Percentiles rank a stretch among this genome's conserved stretches.
Conservation (phyloP, 169 alveolate genomes). For the Plasmodium knowlesi region DNA sequence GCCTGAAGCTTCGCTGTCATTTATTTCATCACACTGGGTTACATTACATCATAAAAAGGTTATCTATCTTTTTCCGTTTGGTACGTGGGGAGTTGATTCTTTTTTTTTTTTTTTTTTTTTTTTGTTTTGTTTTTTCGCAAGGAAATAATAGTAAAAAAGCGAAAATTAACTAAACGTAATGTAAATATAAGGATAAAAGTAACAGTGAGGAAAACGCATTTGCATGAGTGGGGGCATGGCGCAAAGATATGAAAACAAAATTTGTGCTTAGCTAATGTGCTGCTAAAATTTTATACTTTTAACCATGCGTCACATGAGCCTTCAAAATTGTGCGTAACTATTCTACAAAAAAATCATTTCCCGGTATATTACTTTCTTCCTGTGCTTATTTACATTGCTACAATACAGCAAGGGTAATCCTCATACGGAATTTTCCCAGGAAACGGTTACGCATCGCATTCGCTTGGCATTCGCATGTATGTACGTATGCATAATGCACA, state of each 20-base stretch:
- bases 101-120: not conserved
- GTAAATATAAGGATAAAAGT: not conserved
- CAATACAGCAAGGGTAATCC: not conserved
- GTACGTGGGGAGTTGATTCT: not conserved
- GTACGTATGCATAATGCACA: not conserved
- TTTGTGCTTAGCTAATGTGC: not conserved
- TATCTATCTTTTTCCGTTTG: not conserved
- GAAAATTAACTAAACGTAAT: not conserved
- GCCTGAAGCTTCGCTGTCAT: not conserved
- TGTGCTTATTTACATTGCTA: not conserved
- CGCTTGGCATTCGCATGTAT: not conserved
- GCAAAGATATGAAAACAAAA: not conserved
- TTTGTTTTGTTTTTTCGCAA: not conserved
- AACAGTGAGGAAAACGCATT: not conserved
- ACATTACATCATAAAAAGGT: not conserved
- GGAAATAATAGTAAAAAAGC: not conserved
- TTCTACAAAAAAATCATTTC: not conserved
- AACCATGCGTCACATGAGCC: not conserved
- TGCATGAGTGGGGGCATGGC: not conserved
- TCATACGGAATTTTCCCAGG: not conserved
- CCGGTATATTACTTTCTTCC: not conserved
- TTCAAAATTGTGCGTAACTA: not conserved
- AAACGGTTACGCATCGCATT: not conserved
- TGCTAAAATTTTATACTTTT: not conserved
- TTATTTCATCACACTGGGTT: not conserved